Base-by-base conservation (phyloP, 1,284 basidiomycete genomes). In the Ganoderma resinaceum region DNA sequence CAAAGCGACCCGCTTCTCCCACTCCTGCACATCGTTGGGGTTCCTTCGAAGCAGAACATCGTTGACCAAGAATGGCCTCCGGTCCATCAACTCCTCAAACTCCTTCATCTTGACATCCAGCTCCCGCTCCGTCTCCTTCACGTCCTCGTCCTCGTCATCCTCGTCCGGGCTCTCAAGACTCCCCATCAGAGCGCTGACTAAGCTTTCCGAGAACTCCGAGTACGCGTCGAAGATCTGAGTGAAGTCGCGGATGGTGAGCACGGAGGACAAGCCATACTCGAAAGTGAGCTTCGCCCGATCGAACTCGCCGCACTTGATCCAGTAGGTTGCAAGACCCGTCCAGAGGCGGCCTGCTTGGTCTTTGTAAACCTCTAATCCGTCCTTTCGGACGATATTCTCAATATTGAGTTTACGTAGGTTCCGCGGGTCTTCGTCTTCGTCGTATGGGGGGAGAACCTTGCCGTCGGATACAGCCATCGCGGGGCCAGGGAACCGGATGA, bases 171-270 rank as follows among this genome's bases (percentile, higher is more conserved):
- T 83, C 55, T 87, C 90, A 62, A 99, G 78, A 69, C 90, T 90
- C 71, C 94, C 92, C 96, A 99, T 98, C 80, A 99, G 83, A 1
- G 95, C 94, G 65, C 91, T 94, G 74, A 99, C 94, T 75, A 98
- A 86, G 6, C 93, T 93, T 81, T 98, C 97, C 66, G 91, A 91
- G 77, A 98, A 98, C 77, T 99, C 96, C 35, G 95, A 92, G 79
- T 98, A 98, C 4, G 96, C 94, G 78, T 99, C 97, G 78, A 99
- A 99, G 72, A 99, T 96, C 78, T 98, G 96, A 1, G 96, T 97
- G 80, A 99, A 99, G 82, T 99, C 98, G 31, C 96, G 91, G 71
- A 99, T 93, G 0, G 98, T 99, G 76, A 99, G 84, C 20, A 99
- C 97, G 1, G 84, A 86, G 12, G 88, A 85, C 72, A 99, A 88